Evolutionary conservation across 768 basidiomycete genomes (phyloP).

Genomic region (Termitomyces sp.): DNA sequence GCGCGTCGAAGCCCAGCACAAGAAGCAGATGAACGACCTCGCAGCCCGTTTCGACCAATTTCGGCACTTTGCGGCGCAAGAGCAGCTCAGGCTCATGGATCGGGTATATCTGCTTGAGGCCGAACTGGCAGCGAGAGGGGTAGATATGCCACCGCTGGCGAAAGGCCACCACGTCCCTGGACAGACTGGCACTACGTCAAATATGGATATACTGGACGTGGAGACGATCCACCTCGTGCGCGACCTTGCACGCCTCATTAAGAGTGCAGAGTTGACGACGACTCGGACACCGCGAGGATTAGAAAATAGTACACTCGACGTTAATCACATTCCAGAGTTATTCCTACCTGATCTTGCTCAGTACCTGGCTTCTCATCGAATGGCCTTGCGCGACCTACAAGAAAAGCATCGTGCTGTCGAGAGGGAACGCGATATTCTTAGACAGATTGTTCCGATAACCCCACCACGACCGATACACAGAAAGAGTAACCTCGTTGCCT

Average conservation of each 20-base stretch:
- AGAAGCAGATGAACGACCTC: constrained; percentile 1
- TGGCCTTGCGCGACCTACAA: background rate
- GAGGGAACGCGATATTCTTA: constrained; percentile 1
- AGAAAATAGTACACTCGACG: background rate
- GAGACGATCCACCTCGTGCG: background rate
- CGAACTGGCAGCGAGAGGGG: background rate
- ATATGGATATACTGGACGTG: background rate
- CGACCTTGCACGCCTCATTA: constrained; percentile 2
- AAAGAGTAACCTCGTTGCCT: background rate
- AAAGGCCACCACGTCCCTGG: no score
- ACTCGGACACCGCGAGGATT: background rate
- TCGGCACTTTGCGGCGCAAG: background rate
- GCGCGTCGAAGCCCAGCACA: constrained; percentile 2
- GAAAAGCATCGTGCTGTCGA: background rate
- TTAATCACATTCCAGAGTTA: background rate
- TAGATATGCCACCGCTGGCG: background rate
- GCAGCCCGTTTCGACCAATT: constrained; percentile 5
- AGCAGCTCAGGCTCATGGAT: constrained; percentile 1
- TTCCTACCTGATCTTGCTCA: constrained; percentile 7
- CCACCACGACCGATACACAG: background rate
- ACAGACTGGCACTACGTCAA: no score
- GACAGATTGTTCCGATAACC: background rate
- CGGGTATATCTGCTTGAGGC: constrained; percentile 9
- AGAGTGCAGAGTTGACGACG: background rate
- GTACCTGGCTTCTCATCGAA: constrained; percentile 4